Conservation (phyloP, 129 eudicot genomes). For the carrot (Daucus carota) region DH1_v3.0 NC_030387.2:23722501-23723000, state of each 20-base stretch:
- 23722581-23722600: constrained; percentile 65
- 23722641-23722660: constrained; percentile 75
- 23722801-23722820: not conserved
- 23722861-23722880: no score
- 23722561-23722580: constrained; percentile 43
- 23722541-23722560: constrained; percentile 62
- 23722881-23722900: not conserved
- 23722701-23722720: constrained; percentile 59
- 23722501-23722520: constrained; percentile 36
- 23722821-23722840: not conserved
- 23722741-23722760: constrained; percentile 61
- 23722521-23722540: constrained; percentile 78
- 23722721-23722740: constrained; percentile 57
- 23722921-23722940: not conserved
- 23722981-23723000: not conserved
- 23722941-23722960: not conserved
- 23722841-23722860: constrained; percentile 1
- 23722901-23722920: not conserved
- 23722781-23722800: not conserved
- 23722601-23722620: constrained; percentile 63
- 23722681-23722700: constrained; percentile 63
- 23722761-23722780: constrained; percentile 29
- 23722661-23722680: constrained; percentile 55
- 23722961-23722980: not conserved
- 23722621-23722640: constrained; percentile 57